Evolutionary conservation across 805 yeast genomes (phyloP).

Genomic region (Nakazawaea peltata): DNA sequence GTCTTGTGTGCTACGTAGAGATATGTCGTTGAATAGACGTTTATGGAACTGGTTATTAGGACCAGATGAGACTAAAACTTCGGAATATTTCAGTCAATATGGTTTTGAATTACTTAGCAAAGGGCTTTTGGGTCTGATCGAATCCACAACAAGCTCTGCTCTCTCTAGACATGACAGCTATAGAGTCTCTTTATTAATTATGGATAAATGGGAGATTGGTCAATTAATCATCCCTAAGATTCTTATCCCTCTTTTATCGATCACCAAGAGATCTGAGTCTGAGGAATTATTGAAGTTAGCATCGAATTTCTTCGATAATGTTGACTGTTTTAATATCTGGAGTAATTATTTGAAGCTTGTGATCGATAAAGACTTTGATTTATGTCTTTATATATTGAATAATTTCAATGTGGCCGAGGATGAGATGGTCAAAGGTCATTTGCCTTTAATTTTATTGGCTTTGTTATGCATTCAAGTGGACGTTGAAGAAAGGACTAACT

Average conservation of each 20-base stretch:
- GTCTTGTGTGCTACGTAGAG: constrained; percentile 65
- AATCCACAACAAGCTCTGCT: constrained; percentile 14
- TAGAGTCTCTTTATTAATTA: constrained; percentile 59
- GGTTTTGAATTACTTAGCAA: constrained; percentile 43
- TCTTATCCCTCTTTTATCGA: constrained; percentile 53
- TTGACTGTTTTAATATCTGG: constrained; percentile 80
- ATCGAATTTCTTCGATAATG: constrained; percentile 71
- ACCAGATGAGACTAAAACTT: constrained; percentile 46
- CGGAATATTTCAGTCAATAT: constrained; percentile 50
- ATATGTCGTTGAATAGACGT: constrained; percentile 91
- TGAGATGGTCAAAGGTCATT: constrained; percentile 70
- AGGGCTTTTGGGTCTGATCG: constrained; percentile 46
- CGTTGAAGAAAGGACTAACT: constrained; percentile 14
- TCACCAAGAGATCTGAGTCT: constrained; percentile 31
- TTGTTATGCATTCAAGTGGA: constrained; percentile 23
- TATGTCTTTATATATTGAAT: constrained; percentile 51
- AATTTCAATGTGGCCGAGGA: constrained; percentile 78
- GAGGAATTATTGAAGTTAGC: constrained; percentile 51
- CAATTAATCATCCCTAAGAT: constrained; percentile 61
- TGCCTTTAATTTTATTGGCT: constrained; percentile 60
- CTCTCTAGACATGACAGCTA: constrained; percentile 41
- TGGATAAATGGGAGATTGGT: constrained; percentile 96
- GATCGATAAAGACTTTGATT: constrained; percentile 28
- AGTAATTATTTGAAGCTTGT: constrained; percentile 43
- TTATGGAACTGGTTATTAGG: constrained; percentile 93